phyloP scores from a whole-genome alignment of 176 grass and related monocot species.

The Thinopyrum elongatum region DNA sequence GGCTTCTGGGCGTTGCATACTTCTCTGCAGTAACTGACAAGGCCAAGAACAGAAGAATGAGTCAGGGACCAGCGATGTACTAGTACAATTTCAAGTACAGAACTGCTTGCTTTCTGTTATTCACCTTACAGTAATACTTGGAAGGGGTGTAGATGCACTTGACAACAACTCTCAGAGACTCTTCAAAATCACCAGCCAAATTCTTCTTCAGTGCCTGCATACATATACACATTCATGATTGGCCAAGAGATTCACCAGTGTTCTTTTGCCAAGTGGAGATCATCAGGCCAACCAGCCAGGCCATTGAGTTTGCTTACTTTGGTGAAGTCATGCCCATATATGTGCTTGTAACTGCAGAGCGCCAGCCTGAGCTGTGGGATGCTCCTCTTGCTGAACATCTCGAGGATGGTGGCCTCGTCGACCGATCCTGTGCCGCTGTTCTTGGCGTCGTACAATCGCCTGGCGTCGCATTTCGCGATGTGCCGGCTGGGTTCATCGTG shows the following conservation, averaged over 20 bases:
- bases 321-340: slow-evolving; percentile 85
- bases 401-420: slow-evolving; percentile 70
- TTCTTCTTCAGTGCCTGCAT: slow-evolving; percentile 66
- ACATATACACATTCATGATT: background rate
- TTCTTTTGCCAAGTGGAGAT: background rate
- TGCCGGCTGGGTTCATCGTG: slow-evolving; percentile 65
- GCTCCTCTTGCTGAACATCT: slow-evolving; percentile 98
- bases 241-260: background rate
- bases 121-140: slow-evolving; percentile 91
- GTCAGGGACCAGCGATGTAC: slow-evolving; percentile 15
- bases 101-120: background rate
- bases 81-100: background rate
- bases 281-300: background rate
- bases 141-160: slow-evolving; percentile 81
- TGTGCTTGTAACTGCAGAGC: slow-evolving; percentile 86
- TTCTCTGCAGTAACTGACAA: slow-evolving; percentile 59
- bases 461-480: slow-evolving; percentile 93
- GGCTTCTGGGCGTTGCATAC: slow-evolving; percentile 30
- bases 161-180: slow-evolving; percentile 64
- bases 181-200: slow-evolving; percentile 56
- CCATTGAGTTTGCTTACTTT: slow-evolving; percentile 40
- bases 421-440: slow-evolving; percentile 46
- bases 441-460: slow-evolving; percentile 62
- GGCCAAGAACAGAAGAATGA: slow-evolving; percentile 22
- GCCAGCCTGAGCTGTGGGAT: slow-evolving; percentile 87